Conservation (phyloP, 371 early-diverging fungal genomes). For the Choanephora cucurbitarum region DNA sequence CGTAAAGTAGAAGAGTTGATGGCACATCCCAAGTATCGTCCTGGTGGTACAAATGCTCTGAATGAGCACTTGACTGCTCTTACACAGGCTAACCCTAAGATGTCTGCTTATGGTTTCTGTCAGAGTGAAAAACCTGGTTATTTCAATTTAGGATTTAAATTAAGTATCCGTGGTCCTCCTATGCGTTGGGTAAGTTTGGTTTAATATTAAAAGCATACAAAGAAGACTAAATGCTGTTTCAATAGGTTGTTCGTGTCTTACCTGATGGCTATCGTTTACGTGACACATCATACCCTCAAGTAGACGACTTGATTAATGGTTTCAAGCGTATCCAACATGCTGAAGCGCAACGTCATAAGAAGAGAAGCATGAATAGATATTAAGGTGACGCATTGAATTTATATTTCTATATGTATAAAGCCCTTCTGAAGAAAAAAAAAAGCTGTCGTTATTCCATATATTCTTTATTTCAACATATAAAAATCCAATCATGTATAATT, state of each 20-base stretch:
- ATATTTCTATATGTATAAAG: too few relatives aligned
- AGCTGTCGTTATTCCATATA: too few relatives aligned
- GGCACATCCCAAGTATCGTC: slow-evolving; percentile 64
- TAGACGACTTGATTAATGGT: slow-evolving; percentile 65
- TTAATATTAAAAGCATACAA: background rate
- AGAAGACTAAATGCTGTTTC: too few relatives aligned
- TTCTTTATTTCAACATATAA: too few relatives aligned
- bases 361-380: slow-evolving; percentile 10
- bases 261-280: slow-evolving; percentile 66
- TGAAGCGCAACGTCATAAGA: slow-evolving; percentile 17
- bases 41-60: slow-evolving; percentile 40
- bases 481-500: too few relatives aligned
- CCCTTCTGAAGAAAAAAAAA: too few relatives aligned
- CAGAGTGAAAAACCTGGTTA: slow-evolving; percentile 53
- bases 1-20: slow-evolving; percentile 68
- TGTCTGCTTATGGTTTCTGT: slow-evolving; percentile 62
- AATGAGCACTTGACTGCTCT: slow-evolving; percentile 39
- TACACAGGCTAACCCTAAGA: slow-evolving; percentile 52
- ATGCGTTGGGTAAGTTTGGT: slow-evolving; percentile 40
- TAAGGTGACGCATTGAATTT: too few relatives aligned
- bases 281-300: slow-evolving; percentile 57
- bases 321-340: slow-evolving; percentile 52
- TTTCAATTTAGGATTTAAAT: slow-evolving; percentile 54
- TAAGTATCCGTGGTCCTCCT: slow-evolving; percentile 38
- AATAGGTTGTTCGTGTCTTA: slow-evolving; percentile 59